Evolutionary conservation across 768 basidiomycete genomes (phyloP), one percentile per base, ranked within the genome.

Genomic region (Russula compacta): DNA sequence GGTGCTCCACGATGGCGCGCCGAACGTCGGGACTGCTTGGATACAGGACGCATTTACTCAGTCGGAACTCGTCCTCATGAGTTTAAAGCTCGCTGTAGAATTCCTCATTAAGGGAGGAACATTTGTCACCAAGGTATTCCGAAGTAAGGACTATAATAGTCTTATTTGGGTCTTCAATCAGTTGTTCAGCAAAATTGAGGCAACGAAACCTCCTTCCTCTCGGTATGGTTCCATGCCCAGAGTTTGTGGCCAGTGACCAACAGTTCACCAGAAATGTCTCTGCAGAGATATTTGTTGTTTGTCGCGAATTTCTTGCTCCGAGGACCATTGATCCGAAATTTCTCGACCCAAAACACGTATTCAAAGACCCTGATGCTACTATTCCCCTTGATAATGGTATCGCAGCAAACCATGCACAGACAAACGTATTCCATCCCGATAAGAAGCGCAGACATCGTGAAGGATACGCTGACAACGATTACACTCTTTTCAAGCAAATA

Each of bases 11-110:
- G 97, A 99, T 73, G 97, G 97, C 77, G 97, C 97, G 43, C 97
- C 97, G 24, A 99, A 99, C 72, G 97, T 99, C 72, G 97, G 97
- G 78, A 92, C 92, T 11, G 97, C 97, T 12, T 99, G 97, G 97
- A 83, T 98, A 66, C 97, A 98, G 72, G 97, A 99, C 74, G 97
- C 97, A 0, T 99, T 94, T 77, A 84, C 84, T 64, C 97, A 99
- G 71, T 92, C 92, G 35, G 97, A 99, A 73, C 85, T 98, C 61
- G 97, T 98, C 55, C 80, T 98, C 61, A 94, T 89, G 87, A 88
- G 86, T 74, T 76, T 98, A 68, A 97, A 95, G 74, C 83, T 98
- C 49, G 95, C 95, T 9, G 92, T 92, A 56, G 95, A 98, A 68
- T 98, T 98, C 71, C 80, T 99, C 60, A 77, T 78, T 33, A 93